Base-by-base conservation (phyloP, 345 rosid genomes). In the Lumnitzera racemosa region DNA sequence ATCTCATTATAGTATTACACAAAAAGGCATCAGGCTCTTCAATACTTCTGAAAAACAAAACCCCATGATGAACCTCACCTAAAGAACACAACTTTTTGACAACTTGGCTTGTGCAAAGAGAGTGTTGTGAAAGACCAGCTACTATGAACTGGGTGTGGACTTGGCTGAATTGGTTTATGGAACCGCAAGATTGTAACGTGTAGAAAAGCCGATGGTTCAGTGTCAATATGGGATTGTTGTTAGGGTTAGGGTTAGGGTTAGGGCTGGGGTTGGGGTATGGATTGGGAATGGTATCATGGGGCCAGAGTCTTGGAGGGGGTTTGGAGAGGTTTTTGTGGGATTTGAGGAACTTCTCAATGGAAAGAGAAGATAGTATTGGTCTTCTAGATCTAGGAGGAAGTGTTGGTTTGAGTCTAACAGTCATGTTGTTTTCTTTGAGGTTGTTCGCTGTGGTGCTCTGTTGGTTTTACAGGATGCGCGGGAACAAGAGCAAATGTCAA, bases 71-170 rank as follows among this genome's bases (percentile, higher is more conserved):
- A 61, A 80, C 68, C 13, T 74, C 75, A 9, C 58, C 46, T 36
- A 76, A 70, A 67, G 64, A 53, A 57, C 86, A 85, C 51, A 85
- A 84, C 86, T 75, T 80, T 68, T 85, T 82, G 25, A 85, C 57
- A 61, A 63, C 76, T 25, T 76, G 72, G 49, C 87, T 72, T 0
- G 76, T 79, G 15, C 74, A 83, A 1, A 80, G 81, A 51, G 90
- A 65, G 70, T 78, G 61, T 20, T 81, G 83, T 31, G 76, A 68
- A 59, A 81, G 78, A 41, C 77, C 73, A 2, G 73, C 59, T 64
- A 80, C 63, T 8, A 74, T 14, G 36, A 78, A 72, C 58, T 81
- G 85, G 15, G 80, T 2, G 61, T 75, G 82, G 47, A 80, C 70
- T 68, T 78, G 83, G 47, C 78, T 60, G 63, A 84, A 81, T 0